Evolutionary conservation across 2,329 filamentous ascomycete genomes (phyloP), one percentile per base, ranked within the genome.

Genomic region (Colletotrichum spaethianum): DNA sequence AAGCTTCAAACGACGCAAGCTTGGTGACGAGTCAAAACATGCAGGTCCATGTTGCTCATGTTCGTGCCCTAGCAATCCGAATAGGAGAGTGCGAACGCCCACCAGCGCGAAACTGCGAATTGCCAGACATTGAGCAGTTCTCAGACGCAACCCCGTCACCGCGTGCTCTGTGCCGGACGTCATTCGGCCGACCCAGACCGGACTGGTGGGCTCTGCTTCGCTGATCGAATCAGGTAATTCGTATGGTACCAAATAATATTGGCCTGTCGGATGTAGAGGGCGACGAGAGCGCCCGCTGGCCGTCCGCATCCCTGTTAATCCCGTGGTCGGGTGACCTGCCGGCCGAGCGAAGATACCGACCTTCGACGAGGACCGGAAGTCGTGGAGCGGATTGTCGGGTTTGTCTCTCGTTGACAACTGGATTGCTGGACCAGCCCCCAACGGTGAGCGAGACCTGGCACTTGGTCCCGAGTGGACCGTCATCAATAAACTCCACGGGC

Each of bases 1-100:
- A 63, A 68, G 64, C 28, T 46, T 31, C 36, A 52, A 72, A 53
- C 28, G 42, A 73, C 70, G 70, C 70, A 73, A 73, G 55, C 70
- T 50, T 4, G 56, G 67, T 73, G 70, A 73, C 67, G 56, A 73
- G 61, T 72, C 70, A 46, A 71, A 62, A 33, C 40, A 48, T 48
- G 60, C 66, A 72, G 50, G 57, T 63, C 64, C 55, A 61, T 56
- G 62, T 40, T 59, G 46, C 20, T 33, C 62, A 46, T 55, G 16
- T 46, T 67, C 53, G 46, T 40, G 63, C 40, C 63, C 62, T 33
- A 53, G 14, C 23, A 38, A 9, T 6, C 44, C 23, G 48, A 33
- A 40, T 40, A 11, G 28, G 52, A 11, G 57, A 18, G 14, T 23
- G 38, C 62, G 36, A 70, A 60, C 44, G 62, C 44, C 36, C 62